Base-by-base conservation (phyloP, 1,139 yeast genomes). In the Pichia sp. region DNA sequence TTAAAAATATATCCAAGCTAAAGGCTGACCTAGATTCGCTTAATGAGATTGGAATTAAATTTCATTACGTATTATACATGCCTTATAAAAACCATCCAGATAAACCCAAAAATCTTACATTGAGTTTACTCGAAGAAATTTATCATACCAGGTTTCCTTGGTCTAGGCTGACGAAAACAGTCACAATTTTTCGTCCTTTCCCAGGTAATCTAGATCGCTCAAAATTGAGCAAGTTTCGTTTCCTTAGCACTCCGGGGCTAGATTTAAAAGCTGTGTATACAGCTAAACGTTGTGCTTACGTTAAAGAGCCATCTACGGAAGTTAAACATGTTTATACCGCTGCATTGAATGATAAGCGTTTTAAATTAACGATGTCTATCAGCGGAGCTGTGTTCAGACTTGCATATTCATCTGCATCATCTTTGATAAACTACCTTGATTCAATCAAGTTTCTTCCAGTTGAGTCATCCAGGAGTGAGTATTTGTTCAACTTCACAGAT, bases 51-150 rank as follows among this genome's bases (percentile, higher is more conserved):
- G 57, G 57, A 1, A 11, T 51, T 2, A 29, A 8, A 10, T 53
- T 56, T 23, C 41, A 47, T 19, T 53, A 45, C 30, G 45, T 51
- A 11, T 10, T 55, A 30, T 8, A 40, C 32, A 4, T 31, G 10
- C 30, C 29, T 7, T 23, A 3, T 1, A 16, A 26, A 15, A 13
- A 47, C 29, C 11, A 13, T 3, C 31, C 30, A 19, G 6, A 10
- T 13, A 31, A 23, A 23, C 7, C 13, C 29, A 13, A 38, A 2
- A 8, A n/a, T 8, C 16, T 38, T 8, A 10, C 47, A 26, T 6
- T 45, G 2, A 13, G n/a, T 3, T 29, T 56, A 15, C 38, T 56
- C 16, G 59, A 56, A n/a, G 59, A 56, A 38, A 54, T 56, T 8
- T 56, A 44, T 32, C 48, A 49, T 47, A 11, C 8, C 5, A 51